phyloP scores from a whole-genome alignment of 1,139 yeast genomes.

The Taphrina pruni region DNA sequence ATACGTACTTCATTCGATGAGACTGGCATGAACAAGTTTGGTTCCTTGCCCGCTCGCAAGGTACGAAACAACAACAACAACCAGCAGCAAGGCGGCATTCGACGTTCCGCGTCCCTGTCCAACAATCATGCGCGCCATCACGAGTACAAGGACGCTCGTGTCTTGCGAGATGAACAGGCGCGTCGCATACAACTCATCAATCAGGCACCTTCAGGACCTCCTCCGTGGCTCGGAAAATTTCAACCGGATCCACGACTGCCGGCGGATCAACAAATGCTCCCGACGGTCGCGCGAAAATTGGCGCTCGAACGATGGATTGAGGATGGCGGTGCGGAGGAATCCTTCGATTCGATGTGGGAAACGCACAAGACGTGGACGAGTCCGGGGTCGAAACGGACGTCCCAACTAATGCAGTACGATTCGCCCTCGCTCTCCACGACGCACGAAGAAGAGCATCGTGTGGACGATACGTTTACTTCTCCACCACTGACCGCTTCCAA shows the following conservation, averaged over 20 bases:
- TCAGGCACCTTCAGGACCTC: conserved; percentile 40
- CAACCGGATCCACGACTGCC: conserved; percentile 38
- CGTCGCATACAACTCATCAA: conserved; percentile 36
- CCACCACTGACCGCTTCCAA: background rate
- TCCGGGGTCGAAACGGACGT: conserved; percentile 5
- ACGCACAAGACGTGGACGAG: conserved; percentile 20
- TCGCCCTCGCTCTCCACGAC: background rate
- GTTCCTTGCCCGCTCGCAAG: conserved; percentile 13
- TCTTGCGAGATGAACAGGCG: conserved; percentile 26
- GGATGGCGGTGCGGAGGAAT: conserved; percentile 19
- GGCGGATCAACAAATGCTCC: conserved; percentile 35
- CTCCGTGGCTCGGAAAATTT: conserved; percentile 36
- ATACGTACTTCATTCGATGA: background rate
- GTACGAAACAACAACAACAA: background rate
- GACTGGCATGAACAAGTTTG: conserved; percentile 2
- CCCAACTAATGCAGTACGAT: background rate
- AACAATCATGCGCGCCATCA: background rate
- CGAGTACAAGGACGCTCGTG: conserved; percentile 2
- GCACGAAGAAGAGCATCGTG: background rate
- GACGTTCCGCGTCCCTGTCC: conserved; percentile 8
- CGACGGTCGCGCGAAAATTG: conserved; percentile 38
- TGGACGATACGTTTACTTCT: background rate
- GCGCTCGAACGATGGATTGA: conserved; percentile 26
- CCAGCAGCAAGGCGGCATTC: background rate
- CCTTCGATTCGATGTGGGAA: conserved; percentile 20